Percentiles rank a stretch among this genome's conserved stretches.
These are phyloP conservation scores for Achlya hypogyna DNA, from an alignment of 352 stramenopile genomes.

Conservation along the genomic window DNA sequence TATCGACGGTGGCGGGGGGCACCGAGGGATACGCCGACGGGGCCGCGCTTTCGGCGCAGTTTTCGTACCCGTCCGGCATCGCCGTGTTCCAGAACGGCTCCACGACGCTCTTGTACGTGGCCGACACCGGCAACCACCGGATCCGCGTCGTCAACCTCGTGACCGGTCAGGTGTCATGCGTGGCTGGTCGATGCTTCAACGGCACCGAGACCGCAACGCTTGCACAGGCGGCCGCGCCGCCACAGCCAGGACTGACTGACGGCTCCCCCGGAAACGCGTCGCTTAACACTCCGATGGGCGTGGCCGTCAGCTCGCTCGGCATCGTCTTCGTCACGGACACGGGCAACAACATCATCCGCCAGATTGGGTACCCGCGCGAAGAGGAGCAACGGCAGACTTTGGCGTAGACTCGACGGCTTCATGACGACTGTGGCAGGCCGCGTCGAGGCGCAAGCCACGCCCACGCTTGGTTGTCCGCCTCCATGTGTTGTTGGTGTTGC, in stretches of 20 bases:
- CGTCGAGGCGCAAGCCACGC: constrained; percentile 39
- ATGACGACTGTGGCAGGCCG: constrained; percentile 59
- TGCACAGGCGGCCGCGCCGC: constrained; percentile 29
- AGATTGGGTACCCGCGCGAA: constrained; percentile 55
- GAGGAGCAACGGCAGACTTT: too few relatives aligned
- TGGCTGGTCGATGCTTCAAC: constrained; percentile 80
- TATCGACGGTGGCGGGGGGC: constrained; percentile 19
- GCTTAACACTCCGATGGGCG: constrained; percentile 89
- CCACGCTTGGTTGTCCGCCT: constrained; percentile 76
- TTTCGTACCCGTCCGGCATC: constrained; percentile 65
- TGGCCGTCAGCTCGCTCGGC: constrained; percentile 69
- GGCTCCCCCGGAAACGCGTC: constrained; percentile 57
- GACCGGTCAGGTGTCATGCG: constrained; percentile 53
- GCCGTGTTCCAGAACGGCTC: constrained; percentile 31
- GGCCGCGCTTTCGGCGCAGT: constrained; percentile 31
- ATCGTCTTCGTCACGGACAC: constrained; percentile 92
- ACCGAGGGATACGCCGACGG: constrained; percentile 32
- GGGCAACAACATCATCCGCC: constrained; percentile 91
- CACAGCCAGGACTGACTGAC: constrained; percentile 85
- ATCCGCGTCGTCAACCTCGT: constrained; percentile 73
- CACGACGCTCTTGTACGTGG: constrained; percentile 81
- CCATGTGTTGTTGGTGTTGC: constrained; percentile 85
- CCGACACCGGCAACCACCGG: constrained; percentile 91
- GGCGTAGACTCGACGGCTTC: constrained; percentile 31
- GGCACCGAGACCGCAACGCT: constrained; percentile 54